Evolutionary conservation across 2,329 filamentous ascomycete species (phyloP).

Genomic region (Dactylellina drechsleri): DNA sequence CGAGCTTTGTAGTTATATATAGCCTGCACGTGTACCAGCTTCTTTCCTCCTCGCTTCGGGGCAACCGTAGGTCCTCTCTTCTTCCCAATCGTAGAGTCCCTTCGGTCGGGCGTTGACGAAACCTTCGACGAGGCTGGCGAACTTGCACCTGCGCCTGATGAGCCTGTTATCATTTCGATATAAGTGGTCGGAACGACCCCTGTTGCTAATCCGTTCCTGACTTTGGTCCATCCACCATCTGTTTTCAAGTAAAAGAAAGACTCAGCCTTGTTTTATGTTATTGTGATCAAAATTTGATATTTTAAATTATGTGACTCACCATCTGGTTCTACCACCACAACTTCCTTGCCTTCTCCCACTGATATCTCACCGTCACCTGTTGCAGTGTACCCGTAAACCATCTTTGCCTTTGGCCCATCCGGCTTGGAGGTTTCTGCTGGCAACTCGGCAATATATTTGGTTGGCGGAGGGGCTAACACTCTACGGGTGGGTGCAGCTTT

Average conservation of each 20-base stretch:
- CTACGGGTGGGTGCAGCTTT: slow-evolving; percentile 62
- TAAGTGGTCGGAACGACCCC: slow-evolving; percentile 90
- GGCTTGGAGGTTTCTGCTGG: slow-evolving; percentile 62
- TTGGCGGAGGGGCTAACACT: slow-evolving; percentile 86
- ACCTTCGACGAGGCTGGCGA: slow-evolving; percentile 61
- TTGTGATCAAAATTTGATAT: too few relatives aligned
- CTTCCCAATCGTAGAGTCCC: slow-evolving; percentile 65
- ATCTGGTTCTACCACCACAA: slow-evolving; percentile 84
- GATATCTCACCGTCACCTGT: slow-evolving; percentile 82
- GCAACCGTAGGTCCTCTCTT: slow-evolving; percentile 94
- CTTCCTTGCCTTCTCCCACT: slow-evolving; percentile 79
- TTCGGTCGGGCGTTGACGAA: slow-evolving; percentile 60
- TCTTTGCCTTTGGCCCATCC: slow-evolving; percentile 77
- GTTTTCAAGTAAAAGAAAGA: not conserved
- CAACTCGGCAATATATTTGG: slow-evolving; percentile 78
- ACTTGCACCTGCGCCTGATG: not conserved
- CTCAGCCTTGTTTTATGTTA: too few relatives aligned
- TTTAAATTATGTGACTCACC: slow-evolving; percentile 69
- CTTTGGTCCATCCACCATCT: slow-evolving; percentile 79
- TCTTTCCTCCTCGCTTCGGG: slow-evolving; percentile 89
- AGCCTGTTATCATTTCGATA: slow-evolving; percentile 70
- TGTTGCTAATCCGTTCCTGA: slow-evolving; percentile 78
- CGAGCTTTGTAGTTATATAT: slow-evolving; percentile 90
- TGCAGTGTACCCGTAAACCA: slow-evolving; percentile 88
- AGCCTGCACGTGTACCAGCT: slow-evolving; percentile 90